A percentile compares a stretch with the other conserved stretches of the same genome.
Conservation (phyloP, 75 land plant genomes). For the Pinus tabuliformis region DNA sequence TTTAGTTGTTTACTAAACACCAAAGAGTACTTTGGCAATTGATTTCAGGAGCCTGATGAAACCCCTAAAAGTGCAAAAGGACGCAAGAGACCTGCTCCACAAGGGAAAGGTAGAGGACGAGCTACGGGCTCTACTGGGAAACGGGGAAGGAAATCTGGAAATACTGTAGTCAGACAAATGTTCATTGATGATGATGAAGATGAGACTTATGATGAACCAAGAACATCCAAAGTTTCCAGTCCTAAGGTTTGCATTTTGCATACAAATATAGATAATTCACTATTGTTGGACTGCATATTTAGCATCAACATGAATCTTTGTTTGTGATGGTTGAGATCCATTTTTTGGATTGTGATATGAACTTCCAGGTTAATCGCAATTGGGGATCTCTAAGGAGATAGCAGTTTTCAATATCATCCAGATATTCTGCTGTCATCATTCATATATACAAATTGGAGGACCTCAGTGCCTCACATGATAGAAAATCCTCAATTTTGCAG, state of each 20-base stretch:
- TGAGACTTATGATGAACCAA: conserved; percentile 57
- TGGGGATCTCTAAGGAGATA: conserved; percentile 54
- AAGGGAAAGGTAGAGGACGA: conserved; percentile 71
- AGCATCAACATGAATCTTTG: background rate
- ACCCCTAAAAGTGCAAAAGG: conserved; percentile 26
- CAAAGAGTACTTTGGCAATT: background rate
- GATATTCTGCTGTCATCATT: background rate
- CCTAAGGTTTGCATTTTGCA: conserved; percentile 34
- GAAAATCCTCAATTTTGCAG: background rate
- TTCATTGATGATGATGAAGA: conserved; percentile 52
- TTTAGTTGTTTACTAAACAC: background rate
- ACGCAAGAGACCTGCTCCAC: conserved; percentile 66
- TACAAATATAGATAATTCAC: background rate
- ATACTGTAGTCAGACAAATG: conserved; percentile 30
- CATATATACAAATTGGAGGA: too few relatives aligned
- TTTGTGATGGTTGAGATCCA: background rate
- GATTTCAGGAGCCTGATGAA: conserved; percentile 45
- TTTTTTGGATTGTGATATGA: background rate
- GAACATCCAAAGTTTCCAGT: conserved; percentile 30
- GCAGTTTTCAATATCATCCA: background rate
- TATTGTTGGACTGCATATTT: background rate
- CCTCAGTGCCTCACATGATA: too few relatives aligned
- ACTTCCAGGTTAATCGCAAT: conserved; percentile 39
- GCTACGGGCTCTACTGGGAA: conserved; percentile 37
- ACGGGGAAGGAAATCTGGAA: conserved; percentile 66